phyloP scores from a whole-genome alignment of 805 yeast species.

The Starmerella stellata region DNA sequence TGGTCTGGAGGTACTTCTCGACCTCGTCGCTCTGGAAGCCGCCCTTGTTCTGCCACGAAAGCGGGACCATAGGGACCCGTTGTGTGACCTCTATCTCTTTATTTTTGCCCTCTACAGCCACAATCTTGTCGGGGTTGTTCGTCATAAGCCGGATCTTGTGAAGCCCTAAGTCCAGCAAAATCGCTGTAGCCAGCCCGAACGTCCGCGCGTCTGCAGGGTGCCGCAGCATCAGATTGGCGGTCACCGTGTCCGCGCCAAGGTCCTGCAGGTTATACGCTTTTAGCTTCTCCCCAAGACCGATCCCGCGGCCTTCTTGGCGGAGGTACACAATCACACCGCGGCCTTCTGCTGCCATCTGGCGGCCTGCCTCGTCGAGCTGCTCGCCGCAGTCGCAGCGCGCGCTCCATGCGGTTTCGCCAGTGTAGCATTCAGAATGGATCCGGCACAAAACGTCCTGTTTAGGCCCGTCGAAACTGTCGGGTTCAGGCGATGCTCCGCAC shows the following conservation, averaged over 20 bases:
- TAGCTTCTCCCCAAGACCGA: slow-evolving; percentile 92
- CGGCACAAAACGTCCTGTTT: slow-evolving; percentile 52
- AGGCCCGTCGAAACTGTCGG: no score
- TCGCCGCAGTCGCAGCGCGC: slow-evolving; percentile 99
- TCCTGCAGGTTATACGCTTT: slow-evolving; percentile 95
- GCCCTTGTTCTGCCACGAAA: slow-evolving; percentile 57
- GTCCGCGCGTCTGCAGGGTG: slow-evolving; percentile 98
- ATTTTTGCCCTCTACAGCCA: slow-evolving; percentile 81
- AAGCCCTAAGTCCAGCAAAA: slow-evolving; percentile 65
- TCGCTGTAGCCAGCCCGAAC: slow-evolving; percentile 85
- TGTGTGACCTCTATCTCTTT: slow-evolving; percentile 58
- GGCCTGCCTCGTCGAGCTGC: slow-evolving; percentile 94
- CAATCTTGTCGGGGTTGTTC: slow-evolving; percentile 88
- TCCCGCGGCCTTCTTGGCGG: slow-evolving; percentile 97
- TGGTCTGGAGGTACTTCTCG: slow-evolving; percentile 83
- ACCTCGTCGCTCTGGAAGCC: slow-evolving; percentile 77
- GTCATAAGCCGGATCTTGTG: slow-evolving; percentile 60
- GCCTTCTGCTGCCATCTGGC: slow-evolving; percentile 71
- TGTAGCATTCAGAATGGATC: slow-evolving; percentile 93
- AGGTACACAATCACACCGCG: slow-evolving; percentile 89
- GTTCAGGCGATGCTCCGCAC: not conserved
- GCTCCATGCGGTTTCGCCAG: slow-evolving; percentile 98
- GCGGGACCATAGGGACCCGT: slow-evolving; percentile 92
- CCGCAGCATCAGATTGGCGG: slow-evolving; percentile 75
- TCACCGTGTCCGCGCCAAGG: slow-evolving; percentile 95